Percentiles rank a stretch among this genome's conserved stretches.
Evolutionary conservation across 1,284 basidiomycete species (phyloP).

Genomic region (Golubevia pallescens): DNA sequence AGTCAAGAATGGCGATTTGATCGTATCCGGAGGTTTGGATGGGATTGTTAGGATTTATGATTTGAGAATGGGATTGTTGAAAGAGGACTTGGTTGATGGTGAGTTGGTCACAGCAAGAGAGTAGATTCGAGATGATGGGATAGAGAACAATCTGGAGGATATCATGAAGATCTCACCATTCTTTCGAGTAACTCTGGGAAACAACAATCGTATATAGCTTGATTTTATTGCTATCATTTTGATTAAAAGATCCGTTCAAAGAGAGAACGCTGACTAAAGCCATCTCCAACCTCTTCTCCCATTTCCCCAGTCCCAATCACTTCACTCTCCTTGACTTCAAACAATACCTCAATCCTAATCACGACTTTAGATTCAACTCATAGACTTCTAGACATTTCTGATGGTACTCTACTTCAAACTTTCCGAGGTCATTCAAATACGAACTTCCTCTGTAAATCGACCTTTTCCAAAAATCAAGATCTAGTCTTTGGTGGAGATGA

Average conservation of each 20-base stretch:
- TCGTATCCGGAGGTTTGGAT: slow-evolving; percentile 41
- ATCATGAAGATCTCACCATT: no score
- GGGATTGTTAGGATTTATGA: slow-evolving; percentile 53
- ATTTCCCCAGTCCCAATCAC: slow-evolving; percentile 12
- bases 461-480: slow-evolving; percentile 24
- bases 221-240: no score
- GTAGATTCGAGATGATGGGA: no score
- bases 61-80: slow-evolving; percentile 37
- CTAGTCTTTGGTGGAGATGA: slow-evolving; percentile 45
- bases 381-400: slow-evolving; percentile 33
- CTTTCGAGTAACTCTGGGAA: no score
- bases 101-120: no score
- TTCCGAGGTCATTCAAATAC: slow-evolving; percentile 35
- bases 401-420: slow-evolving; percentile 39
- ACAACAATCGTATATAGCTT: no score
- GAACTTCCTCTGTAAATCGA: slow-evolving; percentile 37
- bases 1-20: slow-evolving; percentile 3
- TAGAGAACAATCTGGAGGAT: no score
- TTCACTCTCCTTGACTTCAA: slow-evolving; percentile 17
- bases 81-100: slow-evolving; percentile 33
- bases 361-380: slow-evolving; percentile 39
- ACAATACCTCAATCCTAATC: slow-evolving; percentile 32
- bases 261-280: no score
- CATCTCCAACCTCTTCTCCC: background rate
- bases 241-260: no score